These are phyloP conservation scores for Solanum rostratum DNA, from an alignment of 257 asterid species.

Conservation along the genomic window DNA sequence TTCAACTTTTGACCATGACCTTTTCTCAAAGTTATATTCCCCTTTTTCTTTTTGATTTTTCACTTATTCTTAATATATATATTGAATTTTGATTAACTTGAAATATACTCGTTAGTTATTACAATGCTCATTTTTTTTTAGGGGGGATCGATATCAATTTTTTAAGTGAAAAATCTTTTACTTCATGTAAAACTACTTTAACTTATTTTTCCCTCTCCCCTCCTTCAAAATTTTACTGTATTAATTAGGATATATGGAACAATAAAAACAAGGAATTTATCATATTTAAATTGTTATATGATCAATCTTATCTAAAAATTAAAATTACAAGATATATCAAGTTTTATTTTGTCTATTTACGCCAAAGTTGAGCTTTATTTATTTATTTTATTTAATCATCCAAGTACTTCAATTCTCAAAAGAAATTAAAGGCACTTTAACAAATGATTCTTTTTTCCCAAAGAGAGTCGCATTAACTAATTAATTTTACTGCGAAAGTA, in stretches of 20 bases:
- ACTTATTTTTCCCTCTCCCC: not conserved
- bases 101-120: not conserved
- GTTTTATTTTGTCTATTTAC: not conserved
- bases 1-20: not conserved
- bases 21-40: not conserved
- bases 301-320: not conserved
- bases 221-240: not conserved
- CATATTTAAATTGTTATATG: not conserved
- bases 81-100: not conserved
- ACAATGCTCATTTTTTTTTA: not conserved
- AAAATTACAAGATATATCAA: not conserved
- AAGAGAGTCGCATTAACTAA: not conserved
- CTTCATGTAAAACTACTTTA: not conserved
- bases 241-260: not conserved
- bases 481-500: not conserved
- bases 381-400: not conserved
- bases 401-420: not conserved
- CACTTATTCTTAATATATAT: not conserved
- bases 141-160: not conserved
- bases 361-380: not conserved
- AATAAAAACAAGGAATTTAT: not conserved
- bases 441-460: not conserved
- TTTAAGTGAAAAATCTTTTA: not conserved
- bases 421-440: not conserved
- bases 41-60: no score